Percentiles rank a stretch among this genome's conserved stretches.
Conservation (phyloP, 1,284 basidiomycete genomes). For the Ceratobasidium sp. region DNA sequence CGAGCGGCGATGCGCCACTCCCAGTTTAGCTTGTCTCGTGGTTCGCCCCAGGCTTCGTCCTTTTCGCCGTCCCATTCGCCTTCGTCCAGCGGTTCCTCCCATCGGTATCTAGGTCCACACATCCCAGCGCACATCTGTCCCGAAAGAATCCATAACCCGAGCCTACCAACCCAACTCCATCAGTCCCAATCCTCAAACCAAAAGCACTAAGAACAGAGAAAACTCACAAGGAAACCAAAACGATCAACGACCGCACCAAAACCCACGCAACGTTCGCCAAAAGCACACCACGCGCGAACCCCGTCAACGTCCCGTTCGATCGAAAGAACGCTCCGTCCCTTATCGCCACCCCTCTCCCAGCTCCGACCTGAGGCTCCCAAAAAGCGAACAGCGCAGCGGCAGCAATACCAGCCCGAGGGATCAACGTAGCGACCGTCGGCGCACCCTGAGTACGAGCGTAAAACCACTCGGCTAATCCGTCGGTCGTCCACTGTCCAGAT, state of each 20-base stretch:
- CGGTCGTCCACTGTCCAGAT: conserved; percentile 50
- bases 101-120: conserved; percentile 83
- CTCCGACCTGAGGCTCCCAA: conserved; percentile 66
- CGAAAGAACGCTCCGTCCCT: conserved; percentile 81
- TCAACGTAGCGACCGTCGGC: conserved; percentile 78
- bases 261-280: conserved; percentile 83
- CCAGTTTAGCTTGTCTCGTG: conserved; percentile 67
- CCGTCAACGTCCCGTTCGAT: conserved; percentile 73
- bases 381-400: conserved; percentile 79
- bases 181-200: conserved; percentile 6
- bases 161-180: conserved; percentile 60
- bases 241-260: conserved; percentile 74
- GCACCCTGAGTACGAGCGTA: conserved; percentile 85
- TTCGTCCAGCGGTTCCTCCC: conserved; percentile 83
- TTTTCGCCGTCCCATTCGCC: conserved; percentile 59
- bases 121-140: conserved; percentile 81
- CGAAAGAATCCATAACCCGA: conserved; percentile 80
- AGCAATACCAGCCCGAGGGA: conserved; percentile 83
- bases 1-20: conserved; percentile 79
- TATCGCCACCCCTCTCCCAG: conserved; percentile 61
- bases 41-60: conserved; percentile 44
- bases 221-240: conserved; percentile 76
- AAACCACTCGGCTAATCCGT: conserved; percentile 74
- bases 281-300: conserved; percentile 80
- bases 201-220: neutral